Percentiles rank a stretch among this genome's conserved stretches.
These are phyloP conservation scores for Candida sphagnicola DNA, from an alignment of 805 yeast genomes.

Conservation along the genomic window DNA sequence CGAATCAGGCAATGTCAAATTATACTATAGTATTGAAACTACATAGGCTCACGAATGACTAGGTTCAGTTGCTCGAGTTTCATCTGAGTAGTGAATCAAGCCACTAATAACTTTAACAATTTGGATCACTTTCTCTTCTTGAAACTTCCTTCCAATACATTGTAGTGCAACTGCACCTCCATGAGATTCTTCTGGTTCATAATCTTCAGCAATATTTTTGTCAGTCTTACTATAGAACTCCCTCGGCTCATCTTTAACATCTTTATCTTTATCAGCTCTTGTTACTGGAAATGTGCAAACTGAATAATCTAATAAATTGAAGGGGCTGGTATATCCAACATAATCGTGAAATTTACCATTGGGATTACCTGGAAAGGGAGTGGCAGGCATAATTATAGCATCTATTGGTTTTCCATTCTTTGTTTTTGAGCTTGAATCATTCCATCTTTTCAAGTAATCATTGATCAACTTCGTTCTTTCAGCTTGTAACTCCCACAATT, in stretches of 20 bases:
- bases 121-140: conserved; percentile 58
- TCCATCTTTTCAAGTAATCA: conserved; percentile 39
- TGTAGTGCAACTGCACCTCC: conserved; percentile 68
- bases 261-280: conserved; percentile 44
- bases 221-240: conserved; percentile 40
- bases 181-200: conserved; percentile 47
- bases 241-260: conserved; percentile 22
- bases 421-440: conserved; percentile 28
- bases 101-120: conserved; percentile 32
- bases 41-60: too few species aligned
- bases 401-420: conserved; percentile 41
- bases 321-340: conserved; percentile 48
- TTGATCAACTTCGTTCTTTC: conserved; percentile 26
- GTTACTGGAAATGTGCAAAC: conserved; percentile 51
- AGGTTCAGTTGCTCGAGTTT: too few species aligned
- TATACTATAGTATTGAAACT: too few species aligned
- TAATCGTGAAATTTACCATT: conserved; percentile 26
- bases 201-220: conserved; percentile 33
- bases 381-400: conserved; percentile 43
- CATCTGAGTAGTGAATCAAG: conserved; percentile 5
- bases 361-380: conserved; percentile 40
- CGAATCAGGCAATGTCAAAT: too few species aligned
- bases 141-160: conserved; percentile 53
- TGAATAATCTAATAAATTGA: conserved; percentile 22
- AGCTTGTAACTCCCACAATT: conserved; percentile 39